Base-by-base conservation (phyloP, 345 rosid species). In the Combretum micranthum region DNA sequence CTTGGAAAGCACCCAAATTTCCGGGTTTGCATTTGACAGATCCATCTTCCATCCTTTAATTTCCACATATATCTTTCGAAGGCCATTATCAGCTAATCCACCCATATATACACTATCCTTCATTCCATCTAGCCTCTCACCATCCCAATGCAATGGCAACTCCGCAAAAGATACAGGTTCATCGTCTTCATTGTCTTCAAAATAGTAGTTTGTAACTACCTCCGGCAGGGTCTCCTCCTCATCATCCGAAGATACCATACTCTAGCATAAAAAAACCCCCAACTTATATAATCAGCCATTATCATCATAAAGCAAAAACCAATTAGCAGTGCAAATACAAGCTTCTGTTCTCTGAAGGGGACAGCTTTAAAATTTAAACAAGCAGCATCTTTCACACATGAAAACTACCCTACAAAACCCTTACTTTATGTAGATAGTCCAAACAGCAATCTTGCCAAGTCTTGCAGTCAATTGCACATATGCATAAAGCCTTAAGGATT, bases 1-100 rank as follows among this genome's bases (percentile, higher is more conserved):
- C 70, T 78, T 86, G 0, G 86, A 69, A 14, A 87, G 82, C 52
- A 85, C 96, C 5, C 61, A 84, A 48, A 89, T 77, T 65, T 75
- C 89, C 0, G 90, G 86, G 14, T 14, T 64, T 42, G 69, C 66
- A 64, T 74, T 71, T 16, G 55, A 52, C n/a, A 93, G 75, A 56
- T 83, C 85, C 49, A 86, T 81, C 67, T 71, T 83, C 99, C 99
- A 93, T 3, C 83, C 89, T 26, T 58, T 80, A 7, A 89, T 87
- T 59, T 46, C 76, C 78, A 70, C 73, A 76, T 71, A 75, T 49
- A 89, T 64, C 42, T 69, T 73, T 63, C 64, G 67, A 23, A 81
- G 90, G 26, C 95, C 93, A 8, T 68, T 67, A 20, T 77, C 91
- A n/a, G 74, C 77, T 3, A 61, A 60, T 13, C 97, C 98, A 17